Base-by-base conservation (phyloP, 345 rosid genomes). In the Populus davidiana region DNA sequence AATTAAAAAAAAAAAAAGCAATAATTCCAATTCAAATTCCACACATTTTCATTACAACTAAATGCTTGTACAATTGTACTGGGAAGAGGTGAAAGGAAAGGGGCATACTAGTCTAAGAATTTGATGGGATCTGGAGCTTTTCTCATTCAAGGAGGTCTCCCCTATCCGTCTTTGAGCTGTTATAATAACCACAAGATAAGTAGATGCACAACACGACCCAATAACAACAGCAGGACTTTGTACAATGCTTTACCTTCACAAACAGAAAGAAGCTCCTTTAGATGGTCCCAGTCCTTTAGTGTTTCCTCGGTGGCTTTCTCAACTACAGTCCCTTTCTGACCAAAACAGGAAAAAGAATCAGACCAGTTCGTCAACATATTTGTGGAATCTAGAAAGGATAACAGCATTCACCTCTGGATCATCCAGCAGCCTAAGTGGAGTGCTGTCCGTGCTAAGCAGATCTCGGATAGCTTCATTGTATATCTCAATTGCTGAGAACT, bases 91-190 rank as follows among this genome's bases (percentile, higher is more conserved):
- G 39, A 68, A 77, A 73, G 54, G 50, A 66, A 76, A 72, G 69
- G 25, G 67, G 61, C 67, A 31, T 73, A 96, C 98, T 88, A 96
- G 83, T 96, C 91, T 91, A 75, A 96, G 94, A 82, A 96, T 96
- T 81, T 93, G 99, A 89, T 96, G 99, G 73, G 99, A 96, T 85
- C 99, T 89, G 71, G 99, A 96, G 88, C 99, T 96, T 86, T 87
- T 96, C 81, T 96, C 97, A 76, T 96, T 96, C 81, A 93, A 67
- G 47, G 82, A 87, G 81, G 99, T 96, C 87, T 96, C 99, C 68
- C 99, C 98, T 80, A 91, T 88, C 83, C 81, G 90, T 82, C 99
- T 89, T 73, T 96, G 99, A 39, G 96, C 99, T 96, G 90, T 70
- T 85, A 80, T 13, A 80, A 50, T 66, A 64, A 64, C 64, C 82